Evolutionary conservation across 1,139 yeast species (phyloP).

Genomic region (Candida neerlandica): DNA sequence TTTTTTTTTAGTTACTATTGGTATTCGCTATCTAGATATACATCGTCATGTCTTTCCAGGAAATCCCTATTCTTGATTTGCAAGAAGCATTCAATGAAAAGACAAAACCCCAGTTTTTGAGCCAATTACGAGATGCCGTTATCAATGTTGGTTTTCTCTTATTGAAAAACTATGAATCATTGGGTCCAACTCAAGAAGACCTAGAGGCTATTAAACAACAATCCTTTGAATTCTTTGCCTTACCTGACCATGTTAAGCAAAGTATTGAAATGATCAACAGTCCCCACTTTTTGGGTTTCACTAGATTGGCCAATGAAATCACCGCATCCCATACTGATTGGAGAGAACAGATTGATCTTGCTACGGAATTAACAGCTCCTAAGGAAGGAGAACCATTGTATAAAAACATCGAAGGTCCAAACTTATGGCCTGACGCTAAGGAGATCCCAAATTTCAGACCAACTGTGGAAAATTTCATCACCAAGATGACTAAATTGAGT

Average conservation of each 20-base stretch:
- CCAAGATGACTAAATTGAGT: conserved; percentile 50
- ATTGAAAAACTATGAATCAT: conserved; percentile 44
- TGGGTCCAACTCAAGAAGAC: conserved; percentile 37
- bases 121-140: conserved; percentile 53
- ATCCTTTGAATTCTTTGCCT: conserved; percentile 51
- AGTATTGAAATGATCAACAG: conserved; percentile 61
- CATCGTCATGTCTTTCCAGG: conserved; percentile 26
- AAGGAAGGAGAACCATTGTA: conserved; percentile 50
- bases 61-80: conserved; percentile 42
- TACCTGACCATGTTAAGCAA: conserved; percentile 55
- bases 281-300: conserved; percentile 70
- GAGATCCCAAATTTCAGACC: conserved; percentile 54
- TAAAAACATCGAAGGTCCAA: conserved; percentile 65
- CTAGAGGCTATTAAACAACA: conserved; percentile 44
- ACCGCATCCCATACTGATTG: conserved; percentile 63
- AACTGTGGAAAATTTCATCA: conserved; percentile 47
- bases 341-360: conserved; percentile 71
- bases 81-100: conserved; percentile 34
- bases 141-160: conserved; percentile 65
- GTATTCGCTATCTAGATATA: neutral
- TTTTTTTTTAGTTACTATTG: neutral
- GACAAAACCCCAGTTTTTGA: conserved; percentile 47
- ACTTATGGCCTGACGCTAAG: conserved; percentile 55
- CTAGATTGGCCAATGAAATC: conserved; percentile 65
- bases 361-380: conserved; percentile 59